Base-by-base conservation (phyloP, 1,284 basidiomycete species). In the Naganishia liquefaciens region DNA sequence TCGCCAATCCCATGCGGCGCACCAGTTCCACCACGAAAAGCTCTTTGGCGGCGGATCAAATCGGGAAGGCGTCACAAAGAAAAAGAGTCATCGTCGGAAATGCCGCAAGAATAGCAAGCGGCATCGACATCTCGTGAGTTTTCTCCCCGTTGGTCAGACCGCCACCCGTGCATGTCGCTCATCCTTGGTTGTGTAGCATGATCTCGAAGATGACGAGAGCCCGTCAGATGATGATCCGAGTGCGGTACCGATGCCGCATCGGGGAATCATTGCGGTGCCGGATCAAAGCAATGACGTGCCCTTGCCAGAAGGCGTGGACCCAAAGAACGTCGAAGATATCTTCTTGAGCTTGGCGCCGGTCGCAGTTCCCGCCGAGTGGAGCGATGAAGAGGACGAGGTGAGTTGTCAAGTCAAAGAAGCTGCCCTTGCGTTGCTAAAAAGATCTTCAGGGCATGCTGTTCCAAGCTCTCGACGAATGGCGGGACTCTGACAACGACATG, bases 311-410 rank as follows among this genome's bases (percentile, higher is more conserved):
- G 66, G 66, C n/a, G 61, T 68, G 40, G 66, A 68, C 39, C 66
- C 66, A 19, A 62, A 52, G n/a, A 65, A 68, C 25, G 66, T 68
- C 25, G 66, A 68, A 44, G 66, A 68, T 50, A 51, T 63, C 19
- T 63, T 68, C 23, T 49, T 68, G n/a, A 63, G 64, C 25, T 40
- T 54, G 37, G 53, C 57, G 7, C 30, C 52, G 3, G 52, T 64
- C 17, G 46, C 57, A 2, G 53, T 46, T n/a, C 61, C 52, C 19
- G 50, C 46, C 5, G 66, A 57, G 15, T 62, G 62, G 57, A 68
- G 66, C 40, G 64, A 66, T 19, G 64, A 66, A n/a, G 64, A 65
- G n/a, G 64, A 65, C 27, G 66, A 67, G 43, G 66, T 67, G 46
- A 60, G 66, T 23, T 25, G 40, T 17, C 13, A n/a, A n/a, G n/a